Conservation (phyloP, 176 grass and related monocot genomes). For the Lolium multiflorum region DNA sequence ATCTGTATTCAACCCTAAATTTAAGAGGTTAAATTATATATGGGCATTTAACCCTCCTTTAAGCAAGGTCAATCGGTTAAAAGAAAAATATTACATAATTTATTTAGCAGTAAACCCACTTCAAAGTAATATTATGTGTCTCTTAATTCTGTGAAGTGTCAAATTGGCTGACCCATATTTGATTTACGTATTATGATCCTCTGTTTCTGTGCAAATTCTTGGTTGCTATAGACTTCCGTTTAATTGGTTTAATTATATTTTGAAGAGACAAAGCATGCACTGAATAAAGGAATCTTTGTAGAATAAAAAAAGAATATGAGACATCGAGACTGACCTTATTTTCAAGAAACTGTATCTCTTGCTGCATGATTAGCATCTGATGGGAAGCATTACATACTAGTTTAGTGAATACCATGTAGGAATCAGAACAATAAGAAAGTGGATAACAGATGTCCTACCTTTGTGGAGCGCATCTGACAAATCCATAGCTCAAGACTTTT, state of each 20-base stretch:
- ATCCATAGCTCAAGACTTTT: slow-evolving; percentile 55
- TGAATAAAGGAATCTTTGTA: not conserved
- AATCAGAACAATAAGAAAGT: not conserved
- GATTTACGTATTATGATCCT: too few species aligned
- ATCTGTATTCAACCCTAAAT: slow-evolving; percentile 12
- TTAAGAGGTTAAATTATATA: not conserved
- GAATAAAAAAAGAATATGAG: slow-evolving; percentile 9
- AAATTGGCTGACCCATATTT: not conserved
- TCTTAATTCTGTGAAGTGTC: not conserved
- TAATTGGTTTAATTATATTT: not conserved
- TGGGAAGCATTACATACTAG: slow-evolving; percentile 7
- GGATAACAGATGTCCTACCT: slow-evolving; percentile 32
- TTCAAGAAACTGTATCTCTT: slow-evolving; percentile 63
- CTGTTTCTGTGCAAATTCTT: too few species aligned
- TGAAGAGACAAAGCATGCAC: not conserved
- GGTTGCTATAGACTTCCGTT: too few species aligned
- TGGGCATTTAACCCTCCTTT: not conserved
- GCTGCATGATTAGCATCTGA: slow-evolving; percentile 69
- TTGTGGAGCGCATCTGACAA: slow-evolving; percentile 44
- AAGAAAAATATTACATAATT: not conserved
- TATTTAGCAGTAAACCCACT: not conserved
- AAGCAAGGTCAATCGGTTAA: not conserved
- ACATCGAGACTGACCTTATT: slow-evolving; percentile 54
- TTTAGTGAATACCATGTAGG: not conserved
- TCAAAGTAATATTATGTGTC: not conserved